Percentiles rank a stretch among this genome's conserved stretches.
These are phyloP conservation scores for Chytridium lagenaria DNA, from an alignment of 371 early-diverging fungal species.

Conservation along the genomic window DNA sequence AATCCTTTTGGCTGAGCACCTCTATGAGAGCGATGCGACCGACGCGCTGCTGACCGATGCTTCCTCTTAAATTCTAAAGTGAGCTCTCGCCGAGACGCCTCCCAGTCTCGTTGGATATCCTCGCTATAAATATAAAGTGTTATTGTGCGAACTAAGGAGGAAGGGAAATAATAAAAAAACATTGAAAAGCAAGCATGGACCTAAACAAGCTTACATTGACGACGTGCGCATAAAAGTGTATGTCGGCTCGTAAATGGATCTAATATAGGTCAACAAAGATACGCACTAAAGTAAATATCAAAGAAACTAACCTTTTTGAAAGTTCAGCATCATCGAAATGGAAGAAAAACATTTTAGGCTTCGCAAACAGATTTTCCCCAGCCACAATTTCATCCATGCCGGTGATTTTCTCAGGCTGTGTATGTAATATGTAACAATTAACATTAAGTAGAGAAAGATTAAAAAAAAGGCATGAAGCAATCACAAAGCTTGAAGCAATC, in stretches of 20 bases:
- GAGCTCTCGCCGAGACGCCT: neutral
- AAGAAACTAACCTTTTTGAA: neutral
- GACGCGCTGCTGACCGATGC: slow-evolving; percentile 12
- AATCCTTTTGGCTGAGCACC: too few relatives aligned
- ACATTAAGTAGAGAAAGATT: neutral
- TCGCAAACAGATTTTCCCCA: neutral
- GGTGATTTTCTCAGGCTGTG: too few relatives aligned
- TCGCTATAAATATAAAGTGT: slow-evolving; percentile 7
- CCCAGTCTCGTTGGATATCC: neutral
- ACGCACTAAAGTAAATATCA: neutral
- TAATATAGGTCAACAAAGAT: neutral
- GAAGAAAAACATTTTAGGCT: slow-evolving; percentile 16
- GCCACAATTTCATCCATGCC: neutral
- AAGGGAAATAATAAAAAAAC: neutral
- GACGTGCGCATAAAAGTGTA: neutral
- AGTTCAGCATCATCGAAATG: slow-evolving; percentile 3
- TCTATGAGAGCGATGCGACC: neutral
- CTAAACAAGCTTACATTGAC: neutral
- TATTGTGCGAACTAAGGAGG: neutral
- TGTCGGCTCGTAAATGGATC: slow-evolving; percentile 2
- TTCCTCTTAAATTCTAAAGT: slow-evolving; percentile 4
- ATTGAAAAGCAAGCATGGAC: neutral
- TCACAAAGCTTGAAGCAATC: neutral
- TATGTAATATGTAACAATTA: too few relatives aligned
- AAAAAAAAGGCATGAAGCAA: neutral